Base-by-base conservation (phyloP, 2,329 filamentous ascomycete species). In the Escovopsis sp. region DNA sequence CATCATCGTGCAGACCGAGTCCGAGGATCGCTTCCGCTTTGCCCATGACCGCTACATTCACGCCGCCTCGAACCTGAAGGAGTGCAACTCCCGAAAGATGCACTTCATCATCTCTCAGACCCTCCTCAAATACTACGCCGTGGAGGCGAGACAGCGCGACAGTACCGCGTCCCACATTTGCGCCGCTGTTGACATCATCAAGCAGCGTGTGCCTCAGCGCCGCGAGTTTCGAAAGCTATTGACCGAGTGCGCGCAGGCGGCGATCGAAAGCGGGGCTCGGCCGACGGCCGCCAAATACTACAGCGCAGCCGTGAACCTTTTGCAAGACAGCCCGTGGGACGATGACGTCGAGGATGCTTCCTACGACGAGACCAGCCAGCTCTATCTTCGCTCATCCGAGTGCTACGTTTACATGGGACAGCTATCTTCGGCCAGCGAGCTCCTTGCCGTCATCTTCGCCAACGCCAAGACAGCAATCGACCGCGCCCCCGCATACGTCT, bases 41-140 rank as follows among this genome's bases (percentile, higher is more conserved):
- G 76, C 79, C 25, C 87, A 94, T 53, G 87, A 94, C 54, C 74
- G 87, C 35, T 92, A 92, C 48, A 69, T 86, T 34, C 76, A 81
- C 50, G 84, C 83, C 13, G 76, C 84, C 5, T 65, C 71, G 12
- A 68, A 72, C 5, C 61, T 94, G 35, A 73, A 71, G 41, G 76
- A 87, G 50, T 76, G 72, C 48, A 75, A 80, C 37, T 61, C 70
- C 16, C 63, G 70, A 15, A 80, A 81, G 46, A 94, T 94, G 87
- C 86, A 94, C 55, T 94, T 87, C 47, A 75, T 86, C 31, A 84
- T 94, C 47, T 80, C 83, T 0, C 78, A 84, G 49, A 79, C 79
- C 0, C 72, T 94, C 44, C 72, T 87, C 53, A 80, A 81, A 45
- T 78, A 86, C 46, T 73, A 70, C 40, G 51, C 62, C 7, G 56